Conservation (phyloP, 202 grass and related monocot genomes). For the Hordeum pubiflorum region DNA sequence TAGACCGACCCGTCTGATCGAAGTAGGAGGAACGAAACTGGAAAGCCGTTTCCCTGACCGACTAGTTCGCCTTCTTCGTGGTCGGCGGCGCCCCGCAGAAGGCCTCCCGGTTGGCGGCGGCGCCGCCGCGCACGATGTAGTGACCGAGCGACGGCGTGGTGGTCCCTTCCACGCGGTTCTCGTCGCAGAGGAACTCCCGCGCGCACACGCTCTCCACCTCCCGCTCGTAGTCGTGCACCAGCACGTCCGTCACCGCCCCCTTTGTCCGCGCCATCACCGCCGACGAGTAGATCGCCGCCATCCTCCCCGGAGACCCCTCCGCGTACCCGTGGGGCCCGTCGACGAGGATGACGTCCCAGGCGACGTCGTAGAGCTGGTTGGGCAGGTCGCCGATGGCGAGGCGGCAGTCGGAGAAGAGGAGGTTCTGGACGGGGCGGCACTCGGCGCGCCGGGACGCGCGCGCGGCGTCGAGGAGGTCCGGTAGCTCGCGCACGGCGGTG, state of each 20-base stretch:
- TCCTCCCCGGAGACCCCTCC: conserved; percentile 57
- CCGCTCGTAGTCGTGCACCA: conserved; percentile 87
- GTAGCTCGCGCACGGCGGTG: conserved; percentile 46
- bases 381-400: conserved; percentile 91
- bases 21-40: neutral
- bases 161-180: conserved; percentile 39
- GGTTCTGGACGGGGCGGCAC: conserved; percentile 84
- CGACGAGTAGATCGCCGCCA: conserved; percentile 71
- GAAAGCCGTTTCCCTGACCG: neutral
- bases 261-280: conserved; percentile 84
- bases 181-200: conserved; percentile 70
- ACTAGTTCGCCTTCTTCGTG: conserved; percentile 20
- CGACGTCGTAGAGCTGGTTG: conserved; percentile 75
- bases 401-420: conserved; percentile 87
- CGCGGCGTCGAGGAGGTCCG: conserved; percentile 39
- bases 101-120: conserved; percentile 22
- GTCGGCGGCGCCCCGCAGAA: conserved; percentile 41
- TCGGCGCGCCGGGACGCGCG: conserved; percentile 39
- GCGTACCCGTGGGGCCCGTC: conserved; percentile 71
- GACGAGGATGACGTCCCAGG: conserved; percentile 85
- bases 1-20: neutral
- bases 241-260: conserved; percentile 51
- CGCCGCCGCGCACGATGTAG: conserved; percentile 50
- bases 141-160: conserved; percentile 53
- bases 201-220: conserved; percentile 55